Evolutionary conservation across 129 eudicot genomes (phyloP).

Genomic region (Pseudognaphalium luteoalbum): DNA sequence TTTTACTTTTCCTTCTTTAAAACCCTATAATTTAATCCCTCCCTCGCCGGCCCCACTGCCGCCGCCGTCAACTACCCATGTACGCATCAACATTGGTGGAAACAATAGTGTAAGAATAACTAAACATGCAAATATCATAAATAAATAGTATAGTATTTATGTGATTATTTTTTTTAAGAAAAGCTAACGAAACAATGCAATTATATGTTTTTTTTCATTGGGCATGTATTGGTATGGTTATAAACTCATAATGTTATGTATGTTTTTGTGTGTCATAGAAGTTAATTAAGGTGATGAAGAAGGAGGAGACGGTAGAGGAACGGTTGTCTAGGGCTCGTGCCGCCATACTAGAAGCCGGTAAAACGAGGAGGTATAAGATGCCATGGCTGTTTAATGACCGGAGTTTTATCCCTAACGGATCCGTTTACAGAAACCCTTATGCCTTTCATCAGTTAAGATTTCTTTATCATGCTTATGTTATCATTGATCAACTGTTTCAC

Average conservation of each 20-base stretch:
- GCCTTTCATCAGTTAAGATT: constrained; percentile 69
- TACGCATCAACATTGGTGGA: constrained; percentile 12
- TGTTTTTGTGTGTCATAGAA: neutral
- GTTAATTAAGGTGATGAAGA: constrained; percentile 15
- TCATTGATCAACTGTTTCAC: neutral
- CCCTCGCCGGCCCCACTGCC: constrained; percentile 27
- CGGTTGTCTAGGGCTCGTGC: constrained; percentile 60
- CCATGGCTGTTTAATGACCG: constrained; percentile 18
- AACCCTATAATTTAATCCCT: constrained; percentile 12
- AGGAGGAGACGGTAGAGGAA: constrained; percentile 41
- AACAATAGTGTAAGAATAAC: neutral
- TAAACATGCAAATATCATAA: neutral
- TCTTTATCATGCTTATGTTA: neutral
- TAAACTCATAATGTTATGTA: neutral
- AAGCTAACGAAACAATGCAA: too few relatives aligned
- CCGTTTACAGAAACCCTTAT: constrained; percentile 56
- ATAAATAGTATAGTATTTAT: too few relatives aligned
- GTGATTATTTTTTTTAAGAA: neutral
- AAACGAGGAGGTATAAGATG: constrained; percentile 23
- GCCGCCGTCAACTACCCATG: constrained; percentile 18
- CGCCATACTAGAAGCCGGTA: constrained; percentile 58
- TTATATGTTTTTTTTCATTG: too few relatives aligned
- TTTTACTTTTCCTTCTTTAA: constrained; percentile 34
- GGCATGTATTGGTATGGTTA: neutral
- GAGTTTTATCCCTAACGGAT: constrained; percentile 52